Conservation (phyloP, 1,284 basidiomycete species). For the Rhodofomes roseus region DNA sequence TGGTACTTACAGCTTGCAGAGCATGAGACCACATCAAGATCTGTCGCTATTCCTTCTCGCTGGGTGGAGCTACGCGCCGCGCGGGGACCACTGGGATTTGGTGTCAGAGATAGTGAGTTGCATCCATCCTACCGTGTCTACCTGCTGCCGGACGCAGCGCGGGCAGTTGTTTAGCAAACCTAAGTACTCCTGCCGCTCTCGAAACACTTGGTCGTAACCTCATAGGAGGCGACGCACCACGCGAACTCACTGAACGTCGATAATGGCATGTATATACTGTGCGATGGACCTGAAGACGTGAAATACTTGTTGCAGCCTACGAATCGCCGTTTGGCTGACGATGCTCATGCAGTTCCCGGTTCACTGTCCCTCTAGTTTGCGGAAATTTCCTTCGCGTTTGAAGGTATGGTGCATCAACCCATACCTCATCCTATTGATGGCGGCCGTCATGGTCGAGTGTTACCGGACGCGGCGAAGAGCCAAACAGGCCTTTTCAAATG, state of each 20-base stretch:
- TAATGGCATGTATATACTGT: slow-evolving; percentile 56
- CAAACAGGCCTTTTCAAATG: slow-evolving; percentile 40
- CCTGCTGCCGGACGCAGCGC: no score
- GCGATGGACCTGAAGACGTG: slow-evolving; percentile 34
- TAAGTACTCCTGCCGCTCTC: no score
- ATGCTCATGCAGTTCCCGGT: slow-evolving; percentile 27
- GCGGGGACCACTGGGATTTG: no score
- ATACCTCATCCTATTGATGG: slow-evolving; percentile 20
- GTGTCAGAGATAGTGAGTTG: no score
- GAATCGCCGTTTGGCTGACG: slow-evolving; percentile 7
- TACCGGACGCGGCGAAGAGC: slow-evolving; percentile 26
- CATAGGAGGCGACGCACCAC: slow-evolving; percentile 2
- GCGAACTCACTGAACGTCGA: slow-evolving; percentile 31
- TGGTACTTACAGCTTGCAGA: no score
- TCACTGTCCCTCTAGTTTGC: slow-evolving; percentile 44
- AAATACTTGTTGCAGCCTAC: slow-evolving; percentile 21
- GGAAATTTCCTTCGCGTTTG: slow-evolving; percentile 38
- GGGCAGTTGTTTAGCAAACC: no score
- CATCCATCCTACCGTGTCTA: no score
- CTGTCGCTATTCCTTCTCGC: no score
- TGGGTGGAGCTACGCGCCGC: no score
- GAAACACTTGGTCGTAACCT: no score
- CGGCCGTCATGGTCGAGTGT: slow-evolving; percentile 34
- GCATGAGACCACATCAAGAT: no score
- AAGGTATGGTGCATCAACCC: slow-evolving; percentile 31